phyloP scores from a whole-genome alignment of 1,284 basidiomycete species.

The Chalciporus piperatoides region DNA sequence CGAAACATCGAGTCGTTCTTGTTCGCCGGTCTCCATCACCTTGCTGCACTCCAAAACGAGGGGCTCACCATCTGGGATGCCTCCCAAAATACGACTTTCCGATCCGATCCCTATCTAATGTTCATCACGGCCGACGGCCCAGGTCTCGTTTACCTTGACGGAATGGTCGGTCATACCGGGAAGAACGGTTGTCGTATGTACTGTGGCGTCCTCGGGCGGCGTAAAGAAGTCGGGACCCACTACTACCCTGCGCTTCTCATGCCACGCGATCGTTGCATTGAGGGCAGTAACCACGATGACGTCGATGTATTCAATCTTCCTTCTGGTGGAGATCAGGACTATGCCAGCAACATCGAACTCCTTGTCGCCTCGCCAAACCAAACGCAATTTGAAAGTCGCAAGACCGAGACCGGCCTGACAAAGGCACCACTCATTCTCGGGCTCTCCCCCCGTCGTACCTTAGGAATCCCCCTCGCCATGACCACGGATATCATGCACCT shows the following conservation, averaged over 20 bases:
- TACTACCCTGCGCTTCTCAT: slow-evolving; percentile 6
- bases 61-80: no score
- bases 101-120: no score
- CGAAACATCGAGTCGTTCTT: no score
- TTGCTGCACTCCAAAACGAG: no score
- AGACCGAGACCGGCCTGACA: neutral
- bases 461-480: slow-evolving; percentile 30
- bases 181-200: no score
- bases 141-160: no score
- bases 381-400: neutral
- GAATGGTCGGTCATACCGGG: no score
- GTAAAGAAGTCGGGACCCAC: neutral
- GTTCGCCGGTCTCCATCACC: no score
- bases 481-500: slow-evolving; percentile 39
- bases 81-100: no score
- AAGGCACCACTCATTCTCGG: neutral
- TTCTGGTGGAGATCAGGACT: neutral
- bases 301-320: neutral
- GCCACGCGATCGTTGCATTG: rapidly evolving
- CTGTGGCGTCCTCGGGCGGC: no score
- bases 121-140: no score
- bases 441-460: rapidly evolving
- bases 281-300: slow-evolving; percentile 4
- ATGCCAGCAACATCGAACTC: neutral
- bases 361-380: neutral